A percentile compares a stretch with the other conserved stretches of the same genome.
Evolutionary conservation across 2,329 filamentous ascomycete species (phyloP).

Genomic region (Sporothrix dimorphospora): DNA sequence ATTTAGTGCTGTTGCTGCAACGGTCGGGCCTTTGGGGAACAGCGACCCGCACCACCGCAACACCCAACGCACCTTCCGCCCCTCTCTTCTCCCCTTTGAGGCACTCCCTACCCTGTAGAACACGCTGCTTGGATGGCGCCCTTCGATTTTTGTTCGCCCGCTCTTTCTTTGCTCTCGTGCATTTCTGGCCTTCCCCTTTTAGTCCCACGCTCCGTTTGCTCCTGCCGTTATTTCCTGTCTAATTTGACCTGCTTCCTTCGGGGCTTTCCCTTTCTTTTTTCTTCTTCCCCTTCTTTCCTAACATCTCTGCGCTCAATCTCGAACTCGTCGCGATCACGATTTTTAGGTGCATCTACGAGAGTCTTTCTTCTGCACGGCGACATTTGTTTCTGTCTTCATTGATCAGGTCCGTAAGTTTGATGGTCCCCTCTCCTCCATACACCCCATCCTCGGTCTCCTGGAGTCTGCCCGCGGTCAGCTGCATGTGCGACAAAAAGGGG

Average conservation of each 20-base stretch:
- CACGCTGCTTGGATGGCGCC: constrained; percentile 9
- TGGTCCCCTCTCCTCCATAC: not conserved
- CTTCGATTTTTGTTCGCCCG: constrained; percentile 16
- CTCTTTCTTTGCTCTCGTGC: constrained; percentile 25
- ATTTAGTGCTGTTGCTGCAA: constrained; percentile 5
- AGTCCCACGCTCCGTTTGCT: constrained; percentile 19
- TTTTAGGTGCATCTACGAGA: not conserved
- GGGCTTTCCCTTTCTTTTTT: constrained; percentile 18
- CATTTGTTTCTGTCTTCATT: not conserved
- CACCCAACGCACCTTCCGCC: constrained; percentile 13
- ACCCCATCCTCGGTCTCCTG: constrained; percentile 6
- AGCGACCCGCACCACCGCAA: constrained; percentile 24
- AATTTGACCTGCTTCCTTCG: constrained; percentile 20
- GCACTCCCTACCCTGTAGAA: not conserved
- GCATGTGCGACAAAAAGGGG: constrained; percentile 24
- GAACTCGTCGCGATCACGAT: constrained; percentile 11
- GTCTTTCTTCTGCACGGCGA: not conserved
- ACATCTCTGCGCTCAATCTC: not conserved
- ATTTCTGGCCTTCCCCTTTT: constrained; percentile 30
- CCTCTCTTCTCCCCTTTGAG: not conserved
- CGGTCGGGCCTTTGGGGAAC: not conserved
- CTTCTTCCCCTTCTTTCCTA: not conserved
- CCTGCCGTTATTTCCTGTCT: constrained; percentile 29
- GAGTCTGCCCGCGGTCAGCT: constrained; percentile 14
- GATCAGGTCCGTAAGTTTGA: constrained; percentile 9